Evolutionary conservation across 1,139 yeast genomes (phyloP).

Genomic region (Yamadazyma sp.): DNA sequence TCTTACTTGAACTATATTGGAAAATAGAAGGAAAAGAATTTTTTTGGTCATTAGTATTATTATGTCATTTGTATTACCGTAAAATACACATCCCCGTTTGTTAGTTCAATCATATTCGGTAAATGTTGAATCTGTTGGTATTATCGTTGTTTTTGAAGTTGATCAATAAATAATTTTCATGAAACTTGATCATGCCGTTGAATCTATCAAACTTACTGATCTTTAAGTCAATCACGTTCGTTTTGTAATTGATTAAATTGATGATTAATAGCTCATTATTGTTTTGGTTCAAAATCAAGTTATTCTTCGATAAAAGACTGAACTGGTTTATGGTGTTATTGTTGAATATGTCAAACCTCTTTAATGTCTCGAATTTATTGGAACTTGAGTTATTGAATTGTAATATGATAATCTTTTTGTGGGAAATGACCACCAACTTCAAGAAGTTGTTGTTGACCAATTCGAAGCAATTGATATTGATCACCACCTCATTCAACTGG

Average conservation of each 20-base stretch:
- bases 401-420: conserved; percentile 11
- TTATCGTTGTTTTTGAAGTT: conserved; percentile 14
- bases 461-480: conserved; percentile 13
- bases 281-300: conserved; percentile 14
- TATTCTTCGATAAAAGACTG: conserved; percentile 14
- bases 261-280: conserved; percentile 13
- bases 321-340: conserved; percentile 16
- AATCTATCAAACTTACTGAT: conserved; percentile 11
- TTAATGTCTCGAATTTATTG: conserved; percentile 9
- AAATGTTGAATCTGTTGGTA: conserved; percentile 13
- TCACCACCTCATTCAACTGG: conserved; percentile 12
- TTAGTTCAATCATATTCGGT: conserved; percentile 7
- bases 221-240: conserved; percentile 9
- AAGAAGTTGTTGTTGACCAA: conserved; percentile 7
- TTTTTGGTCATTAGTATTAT: background rate
- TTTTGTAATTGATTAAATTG: conserved; percentile 12
- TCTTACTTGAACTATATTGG: conserved; percentile 52
- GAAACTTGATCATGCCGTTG: conserved; percentile 15
- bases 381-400: conserved; percentile 7
- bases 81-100: background rate
- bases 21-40: too few relatives aligned
- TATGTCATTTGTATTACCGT: background rate
- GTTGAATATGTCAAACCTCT: conserved; percentile 12
- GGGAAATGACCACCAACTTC: conserved; percentile 12
- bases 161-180: conserved; percentile 13